These are phyloP conservation scores for Penicillium hordei DNA, from an alignment of 2,329 filamentous ascomycete genomes.

Conservation along the genomic window DNA sequence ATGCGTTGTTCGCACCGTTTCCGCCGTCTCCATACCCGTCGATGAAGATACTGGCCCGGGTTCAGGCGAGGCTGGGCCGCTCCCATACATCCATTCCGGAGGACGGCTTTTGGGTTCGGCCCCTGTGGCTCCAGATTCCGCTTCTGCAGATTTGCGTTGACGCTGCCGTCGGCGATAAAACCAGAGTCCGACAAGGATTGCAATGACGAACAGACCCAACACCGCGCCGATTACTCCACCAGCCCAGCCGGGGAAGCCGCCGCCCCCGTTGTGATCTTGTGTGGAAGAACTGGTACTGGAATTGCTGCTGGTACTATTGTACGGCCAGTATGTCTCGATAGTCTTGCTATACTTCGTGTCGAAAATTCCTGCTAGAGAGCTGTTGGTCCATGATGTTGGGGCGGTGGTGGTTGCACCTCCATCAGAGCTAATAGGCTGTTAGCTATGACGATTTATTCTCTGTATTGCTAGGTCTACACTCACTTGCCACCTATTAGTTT, in stretches of 20 bases:
- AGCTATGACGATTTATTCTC: neutral
- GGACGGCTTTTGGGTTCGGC: neutral
- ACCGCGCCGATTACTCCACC: constrained; percentile 52
- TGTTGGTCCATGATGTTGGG: constrained; percentile 48
- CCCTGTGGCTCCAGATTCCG: neutral
- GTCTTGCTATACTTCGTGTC: constrained; percentile 54
- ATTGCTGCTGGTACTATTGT: constrained; percentile 35
- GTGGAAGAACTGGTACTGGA: constrained; percentile 18
- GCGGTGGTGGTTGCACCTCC: constrained; percentile 33
- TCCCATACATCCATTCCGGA: neutral
- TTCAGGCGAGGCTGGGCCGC: neutral
- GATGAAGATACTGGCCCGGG: constrained; percentile 2
- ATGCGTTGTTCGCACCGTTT: neutral
- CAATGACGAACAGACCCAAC: constrained; percentile 21
- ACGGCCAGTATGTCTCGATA: constrained; percentile 63
- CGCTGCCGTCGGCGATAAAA: constrained; percentile 19
- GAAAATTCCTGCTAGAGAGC: constrained; percentile 56
- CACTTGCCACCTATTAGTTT: constrained; percentile 39
- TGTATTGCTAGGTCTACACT: neutral
- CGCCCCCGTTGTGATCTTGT: constrained; percentile 12
- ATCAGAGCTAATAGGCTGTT: constrained; percentile 24
- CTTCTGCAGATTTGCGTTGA: neutral
- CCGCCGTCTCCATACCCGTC: neutral
- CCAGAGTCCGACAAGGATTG: constrained; percentile 14
- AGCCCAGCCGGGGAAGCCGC: constrained; percentile 56